Base-by-base conservation (phyloP, 768 basidiomycete genomes). In the Mrakia gelida region DNA sequence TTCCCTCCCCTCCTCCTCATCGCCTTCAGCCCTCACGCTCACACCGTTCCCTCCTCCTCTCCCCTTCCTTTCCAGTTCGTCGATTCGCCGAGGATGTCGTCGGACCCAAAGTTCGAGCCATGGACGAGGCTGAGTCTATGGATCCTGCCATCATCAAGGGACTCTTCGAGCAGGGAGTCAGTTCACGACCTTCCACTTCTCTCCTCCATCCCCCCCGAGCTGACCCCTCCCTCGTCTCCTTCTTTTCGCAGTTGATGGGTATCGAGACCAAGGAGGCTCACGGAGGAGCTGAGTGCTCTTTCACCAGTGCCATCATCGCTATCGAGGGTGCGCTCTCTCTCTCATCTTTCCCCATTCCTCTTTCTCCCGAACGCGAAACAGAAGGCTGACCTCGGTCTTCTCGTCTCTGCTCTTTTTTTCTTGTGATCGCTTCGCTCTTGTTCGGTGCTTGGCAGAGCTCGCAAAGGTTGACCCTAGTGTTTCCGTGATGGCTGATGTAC, bases 121-220 rank as follows among this genome's bases (percentile, higher is more conserved):
- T 99, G 97, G 97, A 99, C 82, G 97, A 99, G 87, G 92, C 91
- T 75, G 96, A 99, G 85, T 86, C 84, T 76, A 98, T 99, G 96
- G 95, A 98, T 83, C 90, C 92, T 0, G 87, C 86, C 0, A 84
- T 99, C 80, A 93, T 98, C 82, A 87, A 92, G 81, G 93, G 90
- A 0, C 88, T 98, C 18, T 99, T 98, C 80, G 94, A 97, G 71
- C 94, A 97, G 85, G 97, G 97, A 26, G 94, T 96, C 83, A 81
- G 92, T 85, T 49, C 45, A 4, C 52, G n/a, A 23, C 7, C 16
- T 32, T 26, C 5, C 45, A 9, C 59, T 32, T 49, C 11, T 16
- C n/a, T 6, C 45, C n/a, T 32, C n/a, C n/a, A 2, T 45, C 28
- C n/a, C 49, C n/a, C n/a, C 15, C 38, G 28, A 16, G 61, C 38